Conservation (phyloP, 345 rosid species). For the Geranium brycei region DNA sequence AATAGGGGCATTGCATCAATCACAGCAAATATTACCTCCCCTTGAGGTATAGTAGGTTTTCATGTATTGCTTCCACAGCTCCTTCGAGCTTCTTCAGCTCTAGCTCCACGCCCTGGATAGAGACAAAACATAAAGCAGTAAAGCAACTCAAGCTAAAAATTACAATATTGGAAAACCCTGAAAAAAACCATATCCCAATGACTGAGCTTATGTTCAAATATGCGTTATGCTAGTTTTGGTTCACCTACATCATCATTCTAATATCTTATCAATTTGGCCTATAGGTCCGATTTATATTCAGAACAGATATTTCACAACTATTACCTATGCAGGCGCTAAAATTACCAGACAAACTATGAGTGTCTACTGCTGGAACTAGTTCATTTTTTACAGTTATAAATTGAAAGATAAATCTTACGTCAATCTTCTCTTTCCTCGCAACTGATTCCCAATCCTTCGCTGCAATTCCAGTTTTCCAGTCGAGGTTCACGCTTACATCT, state of each 20-base stretch:
- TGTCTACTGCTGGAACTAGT: too few species aligned
- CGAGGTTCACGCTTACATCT: constrained; percentile 47
- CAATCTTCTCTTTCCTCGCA: constrained; percentile 80
- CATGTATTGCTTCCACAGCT: constrained; percentile 46
- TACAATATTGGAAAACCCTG: neutral
- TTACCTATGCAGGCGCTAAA: neutral
- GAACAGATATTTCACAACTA: neutral
- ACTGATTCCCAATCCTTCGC: constrained; percentile 97
- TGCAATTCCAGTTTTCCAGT: constrained; percentile 82
- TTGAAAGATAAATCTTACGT: constrained; percentile 27
- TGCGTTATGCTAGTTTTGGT: too few species aligned
- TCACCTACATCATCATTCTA: too few species aligned
- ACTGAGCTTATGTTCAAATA: too few species aligned
- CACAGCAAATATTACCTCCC: constrained; percentile 24
- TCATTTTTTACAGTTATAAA: neutral
- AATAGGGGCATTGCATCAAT: neutral
- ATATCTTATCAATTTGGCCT: too few species aligned
- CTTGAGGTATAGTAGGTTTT: constrained; percentile 45
- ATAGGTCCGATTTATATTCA: too few species aligned
- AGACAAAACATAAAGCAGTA: neutral
- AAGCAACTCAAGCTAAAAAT: neutral
- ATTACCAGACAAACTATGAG: too few species aligned
- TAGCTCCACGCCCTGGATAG: constrained; percentile 71
- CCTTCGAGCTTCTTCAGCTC: constrained; percentile 67
- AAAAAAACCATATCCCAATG: too few species aligned